phyloP scores from a whole-genome alignment of 805 yeast species.

The Metschnikowia reukaufii region DNA sequence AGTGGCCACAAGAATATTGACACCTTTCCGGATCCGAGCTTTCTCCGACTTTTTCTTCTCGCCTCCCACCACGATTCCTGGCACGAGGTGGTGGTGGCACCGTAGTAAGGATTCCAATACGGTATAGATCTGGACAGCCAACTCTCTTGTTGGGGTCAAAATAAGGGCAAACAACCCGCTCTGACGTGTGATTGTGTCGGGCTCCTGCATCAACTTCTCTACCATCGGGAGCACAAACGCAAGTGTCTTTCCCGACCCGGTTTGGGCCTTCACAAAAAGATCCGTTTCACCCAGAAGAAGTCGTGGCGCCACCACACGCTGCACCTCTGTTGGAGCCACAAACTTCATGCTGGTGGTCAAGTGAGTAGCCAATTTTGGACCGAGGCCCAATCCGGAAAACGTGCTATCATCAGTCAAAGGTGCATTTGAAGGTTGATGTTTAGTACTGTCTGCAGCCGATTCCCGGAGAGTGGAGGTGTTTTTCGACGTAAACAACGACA shows the following conservation, averaged over 20 bases:
- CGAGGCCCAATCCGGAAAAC: slow-evolving; percentile 71
- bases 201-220: slow-evolving; percentile 62
- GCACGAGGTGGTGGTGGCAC: slow-evolving; percentile 85
- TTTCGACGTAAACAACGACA: slow-evolving; percentile 69
- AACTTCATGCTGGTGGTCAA: slow-evolving; percentile 57
- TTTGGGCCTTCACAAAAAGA: slow-evolving; percentile 90
- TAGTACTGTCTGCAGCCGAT: slow-evolving; percentile 41
- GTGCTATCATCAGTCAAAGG: slow-evolving; percentile 70
- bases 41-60: slow-evolving; percentile 97
- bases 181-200: slow-evolving; percentile 47
- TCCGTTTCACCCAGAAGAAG: slow-evolving; percentile 47
- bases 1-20: slow-evolving; percentile 92
- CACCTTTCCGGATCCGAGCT: slow-evolving; percentile 94
- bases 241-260: slow-evolving; percentile 97
- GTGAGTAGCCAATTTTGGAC: slow-evolving; percentile 51
- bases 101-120: slow-evolving; percentile 73
- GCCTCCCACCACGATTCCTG: slow-evolving; percentile 97
- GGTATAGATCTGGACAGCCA: slow-evolving; percentile 84
- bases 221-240: slow-evolving; percentile 84
- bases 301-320: slow-evolving; percentile 76
- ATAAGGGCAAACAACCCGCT: slow-evolving; percentile 89
- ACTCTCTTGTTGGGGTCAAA: slow-evolving; percentile 91
- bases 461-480: slow-evolving; percentile 52
- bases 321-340: slow-evolving; percentile 80
- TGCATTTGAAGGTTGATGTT: slow-evolving; percentile 73